phyloP scores from a whole-genome alignment of 345 rosid genomes.

The Corchorus olitorius region DNA sequence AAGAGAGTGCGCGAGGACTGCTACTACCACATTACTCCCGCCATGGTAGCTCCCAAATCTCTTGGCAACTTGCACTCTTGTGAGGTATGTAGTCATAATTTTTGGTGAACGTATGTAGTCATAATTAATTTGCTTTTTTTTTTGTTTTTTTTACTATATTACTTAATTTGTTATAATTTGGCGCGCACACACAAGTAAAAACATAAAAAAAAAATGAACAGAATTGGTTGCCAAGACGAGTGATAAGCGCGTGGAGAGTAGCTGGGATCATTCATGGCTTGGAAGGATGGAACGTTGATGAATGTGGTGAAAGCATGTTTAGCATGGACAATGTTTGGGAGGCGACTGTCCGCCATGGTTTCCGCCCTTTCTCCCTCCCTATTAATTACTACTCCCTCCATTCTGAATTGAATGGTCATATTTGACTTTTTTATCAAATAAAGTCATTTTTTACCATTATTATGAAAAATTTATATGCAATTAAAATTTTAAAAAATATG shows the following conservation, averaged over 20 bases:
- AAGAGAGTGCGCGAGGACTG: constrained; percentile 46
- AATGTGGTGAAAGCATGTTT: constrained; percentile 40
- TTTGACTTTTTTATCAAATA: no score
- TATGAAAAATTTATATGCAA: no score
- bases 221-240: constrained; percentile 50
- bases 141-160: no score
- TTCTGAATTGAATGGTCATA: no score
- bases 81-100: no score
- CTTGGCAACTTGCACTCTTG: constrained; percentile 51
- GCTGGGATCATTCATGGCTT: constrained; percentile 54
- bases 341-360: constrained; percentile 50
- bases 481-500: no score
- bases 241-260: constrained; percentile 51
- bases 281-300: constrained; percentile 48
- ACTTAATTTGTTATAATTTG: no score
- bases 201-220: constrained; percentile 13
- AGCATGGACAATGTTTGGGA: constrained; percentile 40
- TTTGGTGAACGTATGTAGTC: no score
- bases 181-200: no score
- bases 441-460: no score
- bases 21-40: constrained; percentile 55
- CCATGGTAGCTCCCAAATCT: constrained; percentile 48
- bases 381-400: neutral
- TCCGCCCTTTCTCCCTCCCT: constrained; percentile 38
- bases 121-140: no score